Evolutionary conservation across 2,329 filamentous ascomycete genomes (phyloP).

Genomic region (Lachnellula subtilissima): DNA sequence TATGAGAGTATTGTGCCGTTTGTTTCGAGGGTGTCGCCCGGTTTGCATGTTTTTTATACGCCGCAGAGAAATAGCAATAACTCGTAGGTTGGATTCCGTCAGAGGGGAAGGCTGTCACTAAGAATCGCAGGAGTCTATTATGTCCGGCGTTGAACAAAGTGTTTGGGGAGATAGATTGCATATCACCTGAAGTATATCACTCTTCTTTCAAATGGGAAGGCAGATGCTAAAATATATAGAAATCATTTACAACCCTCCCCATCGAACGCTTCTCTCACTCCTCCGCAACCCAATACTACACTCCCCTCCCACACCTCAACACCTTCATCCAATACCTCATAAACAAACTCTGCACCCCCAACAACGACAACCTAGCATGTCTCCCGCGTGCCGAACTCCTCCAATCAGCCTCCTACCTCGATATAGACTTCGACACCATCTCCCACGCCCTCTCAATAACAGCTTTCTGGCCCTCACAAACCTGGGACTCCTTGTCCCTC

Average conservation of each 20-base stretch:
- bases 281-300: constrained; percentile 66
- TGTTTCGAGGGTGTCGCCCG: constrained; percentile 68
- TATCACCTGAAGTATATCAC: constrained; percentile 39
- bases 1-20: constrained; percentile 65
- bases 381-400: constrained; percentile 42
- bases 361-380: constrained; percentile 44
- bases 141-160: constrained; percentile 54
- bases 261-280: constrained; percentile 58
- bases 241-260: constrained; percentile 59
- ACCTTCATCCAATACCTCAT: constrained; percentile 50
- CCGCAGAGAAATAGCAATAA: constrained; percentile 37
- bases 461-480: constrained; percentile 52
- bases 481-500: constrained; percentile 22
- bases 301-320: constrained; percentile 53
- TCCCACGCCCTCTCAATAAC: constrained; percentile 62
- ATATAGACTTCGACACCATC: constrained; percentile 71
- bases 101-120: constrained; percentile 5
- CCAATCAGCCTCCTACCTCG: constrained; percentile 56
- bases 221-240: constrained; percentile 32
- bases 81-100: constrained; percentile 15
- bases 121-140: constrained; percentile 40
- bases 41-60: constrained; percentile 76
- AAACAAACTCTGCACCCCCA: constrained; percentile 44
- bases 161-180: constrained; percentile 56
- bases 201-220: neutral